A percentile compares a stretch with the other conserved stretches of the same genome.
Evolutionary conservation across 192 early-diverging fungal species (phyloP).

Genomic region (Spizellomyces sp.): DNA sequence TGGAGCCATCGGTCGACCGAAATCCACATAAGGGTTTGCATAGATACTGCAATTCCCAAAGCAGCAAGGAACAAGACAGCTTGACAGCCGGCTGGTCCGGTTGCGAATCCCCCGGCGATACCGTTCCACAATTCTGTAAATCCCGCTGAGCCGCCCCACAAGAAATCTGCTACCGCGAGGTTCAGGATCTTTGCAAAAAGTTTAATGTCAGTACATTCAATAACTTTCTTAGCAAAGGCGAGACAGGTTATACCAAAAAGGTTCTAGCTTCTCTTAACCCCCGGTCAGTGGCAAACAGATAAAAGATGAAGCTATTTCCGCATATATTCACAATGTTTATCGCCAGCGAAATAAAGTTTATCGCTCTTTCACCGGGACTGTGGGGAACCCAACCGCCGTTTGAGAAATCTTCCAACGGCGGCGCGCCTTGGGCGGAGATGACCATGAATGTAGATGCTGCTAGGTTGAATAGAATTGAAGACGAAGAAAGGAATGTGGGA

Average conservation of each 20-base stretch:
- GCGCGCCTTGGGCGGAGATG: no score
- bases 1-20: constrained; percentile 1
- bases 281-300: neutral
- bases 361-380: no score
- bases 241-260: neutral
- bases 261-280: neutral
- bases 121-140: neutral
- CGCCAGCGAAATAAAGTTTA: neutral
- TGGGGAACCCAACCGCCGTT: no score
- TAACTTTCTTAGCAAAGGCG: neutral
- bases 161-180: constrained; percentile 5
- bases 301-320: neutral
- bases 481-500: no score
- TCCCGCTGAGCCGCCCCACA: neutral
- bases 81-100: neutral
- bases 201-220: neutral
- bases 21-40: constrained; percentile 9
- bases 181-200: constrained; percentile 1
- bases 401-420: no score
- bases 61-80: neutral
- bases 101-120: neutral
- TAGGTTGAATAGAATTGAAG: no score
- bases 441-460: no score
- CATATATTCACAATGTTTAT: neutral
- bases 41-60: constrained; percentile 3